phyloP scores from a whole-genome alignment of 805 yeast genomes.

The Ogataea sp. region DNA sequence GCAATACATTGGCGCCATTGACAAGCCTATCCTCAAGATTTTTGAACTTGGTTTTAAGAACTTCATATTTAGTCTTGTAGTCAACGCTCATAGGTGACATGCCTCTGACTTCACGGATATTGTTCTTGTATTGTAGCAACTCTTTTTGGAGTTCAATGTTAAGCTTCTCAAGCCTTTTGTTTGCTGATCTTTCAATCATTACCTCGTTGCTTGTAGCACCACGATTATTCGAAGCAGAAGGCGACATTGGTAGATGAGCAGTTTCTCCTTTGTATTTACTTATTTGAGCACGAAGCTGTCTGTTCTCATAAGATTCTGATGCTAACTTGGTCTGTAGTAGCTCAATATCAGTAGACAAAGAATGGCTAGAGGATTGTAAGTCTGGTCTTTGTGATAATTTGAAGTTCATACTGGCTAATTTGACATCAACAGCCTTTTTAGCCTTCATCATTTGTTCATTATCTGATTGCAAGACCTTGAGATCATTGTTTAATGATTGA shows the following conservation, averaged over 20 bases:
- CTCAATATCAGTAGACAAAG: conserved; percentile 32
- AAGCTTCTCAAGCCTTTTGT: conserved; percentile 22
- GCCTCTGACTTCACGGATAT: conserved; percentile 23
- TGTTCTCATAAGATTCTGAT: conserved; percentile 53
- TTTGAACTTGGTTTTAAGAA: conserved; percentile 35
- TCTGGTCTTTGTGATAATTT: conserved; percentile 20
- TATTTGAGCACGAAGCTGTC: conserved; percentile 35
- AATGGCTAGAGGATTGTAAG: conserved; percentile 1
- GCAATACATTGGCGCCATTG: conserved; percentile 16
- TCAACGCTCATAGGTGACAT: conserved; percentile 26
- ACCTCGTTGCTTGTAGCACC: conserved; percentile 1
- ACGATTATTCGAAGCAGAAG: background rate
- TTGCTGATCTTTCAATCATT: conserved; percentile 20
- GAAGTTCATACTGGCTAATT: conserved; percentile 23
- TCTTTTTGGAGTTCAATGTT: conserved; percentile 27
- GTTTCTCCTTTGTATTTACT: conserved; percentile 22
- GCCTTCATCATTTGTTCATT: conserved; percentile 25
- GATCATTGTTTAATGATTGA: conserved; percentile 15
- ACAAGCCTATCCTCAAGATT: conserved; percentile 29
- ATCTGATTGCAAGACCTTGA: conserved; percentile 22
- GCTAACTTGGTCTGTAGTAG: conserved; percentile 56
- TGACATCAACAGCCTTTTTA: conserved; percentile 23
- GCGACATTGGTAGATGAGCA: background rate
- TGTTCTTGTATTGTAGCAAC: conserved; percentile 22
- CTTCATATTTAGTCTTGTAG: conserved; percentile 37